Evolutionary conservation across 768 basidiomycete genomes (phyloP).

Genomic region (Macrolepiota dolichaula): DNA sequence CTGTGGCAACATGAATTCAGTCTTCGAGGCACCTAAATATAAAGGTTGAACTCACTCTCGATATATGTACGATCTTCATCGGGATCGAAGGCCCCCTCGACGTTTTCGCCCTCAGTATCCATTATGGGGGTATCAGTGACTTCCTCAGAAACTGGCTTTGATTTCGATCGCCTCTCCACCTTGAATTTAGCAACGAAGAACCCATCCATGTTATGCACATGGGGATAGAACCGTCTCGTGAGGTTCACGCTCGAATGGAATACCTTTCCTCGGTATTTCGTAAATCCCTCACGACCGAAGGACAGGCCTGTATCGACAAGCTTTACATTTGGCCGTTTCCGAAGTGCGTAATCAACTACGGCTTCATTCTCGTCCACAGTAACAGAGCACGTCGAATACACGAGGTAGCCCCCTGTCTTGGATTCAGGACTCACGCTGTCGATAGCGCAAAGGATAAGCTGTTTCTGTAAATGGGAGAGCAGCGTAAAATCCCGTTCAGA

Average conservation of each 20-base stretch:
- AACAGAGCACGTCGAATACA: constrained; percentile 98
- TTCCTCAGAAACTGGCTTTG: constrained; percentile 16
- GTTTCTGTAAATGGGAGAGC: constrained; percentile 96
- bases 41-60: constrained; percentile 56
- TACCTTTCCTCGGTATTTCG: constrained; percentile 84
- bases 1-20: constrained; percentile 31
- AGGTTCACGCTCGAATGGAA: constrained; percentile 78
- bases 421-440: constrained; percentile 91
- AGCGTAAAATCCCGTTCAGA: constrained; percentile 94
- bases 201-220: constrained; percentile 99
- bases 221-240: constrained; percentile 90
- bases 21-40: constrained; percentile 51
- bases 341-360: constrained; percentile 95
- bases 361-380: constrained; percentile 98
- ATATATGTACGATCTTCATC: constrained; percentile 78
- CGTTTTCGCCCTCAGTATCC: constrained; percentile 22
- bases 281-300: constrained; percentile 92
- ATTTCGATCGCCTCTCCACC: constrained; percentile 76
- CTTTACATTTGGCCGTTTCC: constrained; percentile 89
- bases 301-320: constrained; percentile 90
- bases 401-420: constrained; percentile 88
- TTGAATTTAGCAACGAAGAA: constrained; percentile 99
- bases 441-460: constrained; percentile 95
- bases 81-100: constrained; percentile 52
- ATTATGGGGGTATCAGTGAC: constrained; percentile 27